Base-by-base conservation (phyloP, 2,329 filamentous ascomycete species). In the Sordariomycetes sp. region DNA sequence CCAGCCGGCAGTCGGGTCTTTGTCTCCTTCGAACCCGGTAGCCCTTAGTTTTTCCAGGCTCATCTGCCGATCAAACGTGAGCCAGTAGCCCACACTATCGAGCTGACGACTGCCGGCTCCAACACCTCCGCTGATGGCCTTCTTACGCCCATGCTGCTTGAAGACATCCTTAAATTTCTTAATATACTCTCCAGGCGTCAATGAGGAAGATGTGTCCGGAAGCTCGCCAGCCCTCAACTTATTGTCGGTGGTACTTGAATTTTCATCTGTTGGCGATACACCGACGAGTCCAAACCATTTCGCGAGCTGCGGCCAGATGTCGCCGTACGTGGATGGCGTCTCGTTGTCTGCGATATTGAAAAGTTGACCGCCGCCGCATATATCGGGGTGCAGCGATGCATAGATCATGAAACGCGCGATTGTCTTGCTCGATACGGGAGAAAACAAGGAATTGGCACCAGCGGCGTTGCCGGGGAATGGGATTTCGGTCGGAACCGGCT, bases 51-150 rank as follows among this genome's bases (percentile, higher is more conserved):
- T 59, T 17, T 57, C 49, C 31, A 64, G 44, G 35, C 61, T 64
- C 42, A 70, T 46, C 33, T 68, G 61, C 17, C 65, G 53, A 39
- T 70, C 64, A 39, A 70, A 68, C 6, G 56, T 59, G 32, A 70
- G 47, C 63, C 64, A 59, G 47, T 55, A 58, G 18, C 64, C 58
- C n/a, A 67, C 50, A 38, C 58, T 51, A 43, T 68, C 55, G 28
- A 67, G 39, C 43, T 67, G 53, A 35, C 48, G 39, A 16, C 48
- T 46, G 0, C 61, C 61, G 6, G 43, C 49, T 0, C 58, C 55
- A 4, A 64, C 60, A 0, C 59, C 61, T 3, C 45, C 44, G 3
- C 28, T 39, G 4, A 44, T 17, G 3, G 50, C 58, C 30, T 43
- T 55, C 1, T 32, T 20, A 5, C 34, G 37, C 0, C 46, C 54